Base-by-base conservation (phyloP, 2,329 filamentous ascomycete genomes). In the Sporothrix luriei region DNA sequence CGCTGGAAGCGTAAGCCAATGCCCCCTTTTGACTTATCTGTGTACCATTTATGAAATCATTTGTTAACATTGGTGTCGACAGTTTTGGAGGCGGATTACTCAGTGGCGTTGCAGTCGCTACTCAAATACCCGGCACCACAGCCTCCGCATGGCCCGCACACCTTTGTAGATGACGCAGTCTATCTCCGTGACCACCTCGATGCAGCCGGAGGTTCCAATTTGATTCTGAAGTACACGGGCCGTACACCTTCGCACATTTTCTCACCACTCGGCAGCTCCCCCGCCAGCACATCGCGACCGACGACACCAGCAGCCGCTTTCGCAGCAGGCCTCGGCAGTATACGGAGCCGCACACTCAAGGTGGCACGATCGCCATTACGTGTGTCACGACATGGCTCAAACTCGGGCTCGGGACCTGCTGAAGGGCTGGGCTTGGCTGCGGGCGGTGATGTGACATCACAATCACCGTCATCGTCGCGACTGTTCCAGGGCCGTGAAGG, bases 21-120 rank as follows among this genome's bases (percentile, higher is more conserved):
- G 5, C 19, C 29, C 55, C 24, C 6, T 29, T 29, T 5, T 16
- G 21, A 13, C 13, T 29, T 13, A 11, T 21, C 13, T 21, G 21
- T 9, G 16, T 3, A n/a, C 29, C n/a, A 21, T 19, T 4, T 4
- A 43, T 24, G 19, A 21, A 2, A 1, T 21, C 14, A 21, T 24
- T 11, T 57, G 14, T 68, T 72, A 38, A 73, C 52, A 14, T 4
- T 4, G 0, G 13, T 16, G 48, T 19, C 46, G 0, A 24, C 72
- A 93, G 91, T 99, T 48, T 81, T 98, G 33, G 88, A 92, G 72
- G 89, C 92, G 14, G 94, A 98, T 78, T 97, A 97, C 76, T 94
- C 95, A 1, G 86, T 88, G 48, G 94, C 92, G 10, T 82, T 99
- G 68, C 90, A 92, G 69, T 81, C 96, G 1, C 82, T 98, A 33